Percentiles rank a stretch among this genome's conserved stretches.
Conservation (phyloP, 441 rosid species). For the Adansonia gregorii region DNA sequence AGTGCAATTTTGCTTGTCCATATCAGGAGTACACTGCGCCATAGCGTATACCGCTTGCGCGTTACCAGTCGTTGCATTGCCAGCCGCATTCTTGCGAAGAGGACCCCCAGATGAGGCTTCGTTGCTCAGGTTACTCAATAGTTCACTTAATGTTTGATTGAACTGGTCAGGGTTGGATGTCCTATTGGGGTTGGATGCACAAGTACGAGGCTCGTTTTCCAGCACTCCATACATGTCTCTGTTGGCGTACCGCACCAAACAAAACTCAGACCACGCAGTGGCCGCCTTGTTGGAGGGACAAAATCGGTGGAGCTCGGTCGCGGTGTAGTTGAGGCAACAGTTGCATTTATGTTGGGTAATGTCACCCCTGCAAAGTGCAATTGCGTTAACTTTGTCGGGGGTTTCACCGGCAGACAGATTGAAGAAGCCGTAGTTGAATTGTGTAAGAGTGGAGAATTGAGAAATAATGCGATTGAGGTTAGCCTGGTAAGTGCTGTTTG, state of each 20-base stretch:
- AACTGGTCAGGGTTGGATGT: constrained; percentile 19
- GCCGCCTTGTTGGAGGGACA: constrained; percentile 40
- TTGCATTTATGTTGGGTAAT: background rate
- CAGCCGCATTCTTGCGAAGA: constrained; percentile 39
- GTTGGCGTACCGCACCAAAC: constrained; percentile 53
- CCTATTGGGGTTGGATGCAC: background rate
- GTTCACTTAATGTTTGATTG: constrained; percentile 9
- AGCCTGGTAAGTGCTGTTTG: constrained; percentile 22
- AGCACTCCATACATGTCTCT: background rate
- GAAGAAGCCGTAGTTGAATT: constrained; percentile 13
- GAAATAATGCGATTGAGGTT: constrained; percentile 13
- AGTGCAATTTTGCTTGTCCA: background rate
- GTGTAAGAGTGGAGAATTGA: background rate
- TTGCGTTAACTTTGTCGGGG: background rate
- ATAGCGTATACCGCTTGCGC: constrained; percentile 36
- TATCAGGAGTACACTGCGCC: constrained; percentile 24
- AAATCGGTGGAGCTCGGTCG: background rate
- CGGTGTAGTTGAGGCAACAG: constrained; percentile 13
- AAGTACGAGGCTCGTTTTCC: constrained; percentile 4
- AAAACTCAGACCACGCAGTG: constrained; percentile 33
- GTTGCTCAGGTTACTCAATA: constrained; percentile 31
- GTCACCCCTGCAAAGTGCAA: constrained; percentile 24
- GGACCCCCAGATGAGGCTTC: constrained; percentile 40
- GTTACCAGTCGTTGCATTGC: constrained; percentile 18
- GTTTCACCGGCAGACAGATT: background rate